These are phyloP conservation scores for Ophiostoma himal-ulmi DNA, from an alignment of 2,329 filamentous ascomycete genomes.

Conservation along the genomic window DNA sequence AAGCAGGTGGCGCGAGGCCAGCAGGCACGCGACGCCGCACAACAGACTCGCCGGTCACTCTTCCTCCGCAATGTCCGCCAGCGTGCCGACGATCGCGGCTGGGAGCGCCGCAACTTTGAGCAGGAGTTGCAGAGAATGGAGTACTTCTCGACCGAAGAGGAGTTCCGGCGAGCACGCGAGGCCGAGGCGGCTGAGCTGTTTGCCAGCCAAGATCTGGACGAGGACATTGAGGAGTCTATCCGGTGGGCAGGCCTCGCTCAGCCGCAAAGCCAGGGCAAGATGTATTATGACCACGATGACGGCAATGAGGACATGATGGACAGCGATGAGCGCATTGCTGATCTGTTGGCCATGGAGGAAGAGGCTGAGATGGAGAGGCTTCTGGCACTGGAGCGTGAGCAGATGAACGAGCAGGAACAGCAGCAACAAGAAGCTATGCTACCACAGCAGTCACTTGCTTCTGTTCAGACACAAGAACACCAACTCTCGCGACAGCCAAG, in stretches of 20 bases:
- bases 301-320: constrained; percentile 30
- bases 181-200: constrained; percentile 34
- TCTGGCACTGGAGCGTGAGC: background rate
- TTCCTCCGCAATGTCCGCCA: constrained; percentile 64
- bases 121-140: constrained; percentile 46
- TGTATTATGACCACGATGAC: constrained; percentile 24
- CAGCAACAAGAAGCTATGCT: background rate
- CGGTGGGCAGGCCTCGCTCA: background rate
- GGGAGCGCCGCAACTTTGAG: constrained; percentile 57
- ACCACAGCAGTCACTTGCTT: background rate
- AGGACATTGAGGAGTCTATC: constrained; percentile 44
- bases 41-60: constrained; percentile 58
- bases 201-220: constrained; percentile 40
- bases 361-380: constrained; percentile 50
- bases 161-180: constrained; percentile 35
- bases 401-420: constrained; percentile 7
- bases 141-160: constrained; percentile 38
- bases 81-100: constrained; percentile 53
- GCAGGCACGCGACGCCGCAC: constrained; percentile 54
- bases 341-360: constrained; percentile 47
- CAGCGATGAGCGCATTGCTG: constrained; percentile 48
- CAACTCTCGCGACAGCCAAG: constrained; percentile 29
- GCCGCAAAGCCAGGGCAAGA: constrained; percentile 9
- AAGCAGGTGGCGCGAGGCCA: constrained; percentile 57
- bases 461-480: background rate